Evolutionary conservation across 1,139 yeast genomes (phyloP).

Genomic region (Scheffersomyces illinoinensis): DNA sequence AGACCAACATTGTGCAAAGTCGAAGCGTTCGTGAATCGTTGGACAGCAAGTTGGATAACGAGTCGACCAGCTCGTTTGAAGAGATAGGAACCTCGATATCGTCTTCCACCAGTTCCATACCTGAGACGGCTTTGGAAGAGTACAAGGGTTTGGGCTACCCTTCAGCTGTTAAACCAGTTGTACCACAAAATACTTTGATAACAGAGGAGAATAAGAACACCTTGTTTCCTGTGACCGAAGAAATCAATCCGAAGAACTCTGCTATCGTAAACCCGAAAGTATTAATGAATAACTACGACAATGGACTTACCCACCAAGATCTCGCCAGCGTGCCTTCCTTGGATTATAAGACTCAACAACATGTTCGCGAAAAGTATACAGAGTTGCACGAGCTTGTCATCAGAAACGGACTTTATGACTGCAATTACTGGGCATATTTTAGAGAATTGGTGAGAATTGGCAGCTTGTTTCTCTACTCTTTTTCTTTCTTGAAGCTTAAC

Average conservation of each 20-base stretch:
- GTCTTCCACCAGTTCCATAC: slow-evolving; percentile 12
- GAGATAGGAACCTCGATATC: slow-evolving; percentile 12
- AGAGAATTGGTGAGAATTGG: slow-evolving; percentile 65
- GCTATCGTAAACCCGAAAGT: slow-evolving; percentile 57
- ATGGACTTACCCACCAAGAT: slow-evolving; percentile 53
- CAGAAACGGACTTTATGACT: slow-evolving; percentile 63
- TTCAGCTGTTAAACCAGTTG: slow-evolving; percentile 41
- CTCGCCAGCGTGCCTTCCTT: slow-evolving; percentile 58
- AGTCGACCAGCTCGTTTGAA: slow-evolving; percentile 12
- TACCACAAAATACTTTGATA: slow-evolving; percentile 50
- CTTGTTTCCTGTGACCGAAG: slow-evolving; percentile 32
- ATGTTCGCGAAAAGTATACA: slow-evolving; percentile 57
- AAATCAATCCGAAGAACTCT: slow-evolving; percentile 9
- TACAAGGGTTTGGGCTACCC: slow-evolving; percentile 37
- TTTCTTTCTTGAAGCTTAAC: slow-evolving; percentile 47
- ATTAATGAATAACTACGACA: slow-evolving; percentile 60
- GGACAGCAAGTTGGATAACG: slow-evolving; percentile 19
- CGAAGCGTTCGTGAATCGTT: slow-evolving; percentile 5
- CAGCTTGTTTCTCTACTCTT: slow-evolving; percentile 51
- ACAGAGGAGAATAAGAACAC: slow-evolving; percentile 35
- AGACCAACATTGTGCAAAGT: slow-evolving; percentile 1
- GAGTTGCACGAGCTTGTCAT: slow-evolving; percentile 58
- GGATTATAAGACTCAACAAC: slow-evolving; percentile 65
- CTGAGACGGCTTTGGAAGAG: slow-evolving; percentile 2
- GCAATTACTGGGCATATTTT: slow-evolving; percentile 71